Evolutionary conservation across 2,329 filamentous ascomycete genomes (phyloP).

Genomic region (Rhinocladiella mackenziei): DNA sequence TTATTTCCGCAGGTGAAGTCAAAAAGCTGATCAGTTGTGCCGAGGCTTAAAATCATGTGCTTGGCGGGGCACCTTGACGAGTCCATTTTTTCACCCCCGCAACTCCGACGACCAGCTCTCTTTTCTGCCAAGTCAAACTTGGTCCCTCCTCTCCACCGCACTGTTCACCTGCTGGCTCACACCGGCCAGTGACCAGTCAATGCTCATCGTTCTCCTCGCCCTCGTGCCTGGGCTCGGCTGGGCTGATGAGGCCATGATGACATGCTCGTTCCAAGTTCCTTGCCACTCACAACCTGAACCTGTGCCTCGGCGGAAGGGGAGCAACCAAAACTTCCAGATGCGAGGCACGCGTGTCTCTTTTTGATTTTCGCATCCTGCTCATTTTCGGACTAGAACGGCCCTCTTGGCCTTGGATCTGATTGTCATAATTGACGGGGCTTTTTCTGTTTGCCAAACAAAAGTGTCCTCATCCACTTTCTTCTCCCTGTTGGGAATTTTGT

Average conservation of each 20-base stretch:
- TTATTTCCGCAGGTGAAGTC: too few species aligned
- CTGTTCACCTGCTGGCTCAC: too few species aligned
- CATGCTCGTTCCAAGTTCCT: neutral
- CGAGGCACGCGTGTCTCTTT: constrained; percentile 10
- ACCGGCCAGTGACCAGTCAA: too few species aligned
- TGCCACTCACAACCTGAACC: neutral
- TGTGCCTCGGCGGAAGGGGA: constrained; percentile 26
- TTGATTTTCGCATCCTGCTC: neutral
- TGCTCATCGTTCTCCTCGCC: too few species aligned
- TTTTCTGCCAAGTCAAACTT: too few species aligned
- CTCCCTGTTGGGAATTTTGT: neutral
- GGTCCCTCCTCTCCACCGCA: too few species aligned
- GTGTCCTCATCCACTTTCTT: constrained; percentile 16
- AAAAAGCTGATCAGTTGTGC: too few species aligned
- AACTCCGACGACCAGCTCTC: too few species aligned
- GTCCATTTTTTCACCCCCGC: too few species aligned
- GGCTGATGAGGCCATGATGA: neutral
- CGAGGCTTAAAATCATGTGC: too few species aligned
- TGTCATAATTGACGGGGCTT: constrained; percentile 8
- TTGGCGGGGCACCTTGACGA: too few species aligned
- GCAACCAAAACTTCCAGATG: constrained; percentile 7
- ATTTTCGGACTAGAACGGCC: constrained; percentile 19
- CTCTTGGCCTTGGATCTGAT: neutral
- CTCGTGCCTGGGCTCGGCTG: neutral
- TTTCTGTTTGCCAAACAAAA: constrained; percentile 4